Base-by-base conservation (phyloP, 352 stramenopile genomes). In the Globisporangium paddicum region DNA sequence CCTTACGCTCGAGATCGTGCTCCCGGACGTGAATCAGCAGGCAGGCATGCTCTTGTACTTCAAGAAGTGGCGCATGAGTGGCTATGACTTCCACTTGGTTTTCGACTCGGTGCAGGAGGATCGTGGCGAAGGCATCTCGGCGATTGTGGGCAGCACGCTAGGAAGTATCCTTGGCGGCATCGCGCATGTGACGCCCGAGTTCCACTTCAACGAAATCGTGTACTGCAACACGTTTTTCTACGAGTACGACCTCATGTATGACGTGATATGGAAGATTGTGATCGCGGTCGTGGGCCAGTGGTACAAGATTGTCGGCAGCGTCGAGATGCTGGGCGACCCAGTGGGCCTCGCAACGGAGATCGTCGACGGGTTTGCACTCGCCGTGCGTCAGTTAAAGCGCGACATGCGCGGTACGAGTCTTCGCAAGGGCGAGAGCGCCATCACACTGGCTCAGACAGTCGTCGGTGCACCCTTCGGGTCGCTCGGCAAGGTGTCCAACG, bases 261-360 rank as follows among this genome's bases (percentile, higher is more conserved):
- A 85, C 25, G 83, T 95, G 14, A 60, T 93, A 7, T 72, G 75
- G 46, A 77, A 86, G 56, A 85, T 93, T 53, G 81, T 94, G 14
- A 68, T 82, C 54, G 80, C 73, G 5, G 82, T 93, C 9, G 62
- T 95, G 25, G 72, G 82, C 0, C 86, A 95, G 62, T 95, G 86
- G 86, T 95, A 95, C 69, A 94, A 93, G 62, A 90, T 95, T 26
- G 86, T 95, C 21, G 86, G 86, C 35, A 92, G 81, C 59, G 80
- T 95, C 2, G 86, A 95, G 62, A 66, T 95, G 60, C 64, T 95
- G 13, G 86, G 86, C 16, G 86, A 95, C 60, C 86, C 86, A 7
- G 76, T 95, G 30, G 86, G 86, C 0, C 77, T 95, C 16, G 79
- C 86, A 9, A 91, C 80, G 0, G 86, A 95, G 68, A 90, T 94